Evolutionary conservation across 2,329 filamentous ascomycete species (phyloP).

Genomic region (Grosmannia serpens): DNA sequence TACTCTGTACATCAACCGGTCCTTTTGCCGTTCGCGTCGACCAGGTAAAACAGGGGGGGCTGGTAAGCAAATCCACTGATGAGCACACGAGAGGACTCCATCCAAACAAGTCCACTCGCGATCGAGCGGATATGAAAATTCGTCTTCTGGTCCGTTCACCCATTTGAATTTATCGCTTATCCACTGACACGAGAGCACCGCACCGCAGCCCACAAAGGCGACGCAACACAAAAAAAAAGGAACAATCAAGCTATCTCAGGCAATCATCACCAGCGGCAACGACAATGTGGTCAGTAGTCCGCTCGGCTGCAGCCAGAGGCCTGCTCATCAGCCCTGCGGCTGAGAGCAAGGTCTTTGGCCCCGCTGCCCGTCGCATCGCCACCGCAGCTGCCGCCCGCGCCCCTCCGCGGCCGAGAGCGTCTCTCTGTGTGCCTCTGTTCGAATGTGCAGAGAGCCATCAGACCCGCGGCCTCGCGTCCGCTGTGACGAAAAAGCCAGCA

Average conservation of each 20-base stretch:
- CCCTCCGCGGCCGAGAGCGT: constrained; percentile 6
- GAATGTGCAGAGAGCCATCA: background rate
- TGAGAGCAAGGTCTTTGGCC: background rate
- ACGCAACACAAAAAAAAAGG: background rate
- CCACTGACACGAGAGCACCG: background rate
- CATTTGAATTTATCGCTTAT: background rate
- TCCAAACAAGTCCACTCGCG: constrained; percentile 1
- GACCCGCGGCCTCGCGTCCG: constrained; percentile 4
- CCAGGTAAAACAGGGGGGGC: background rate
- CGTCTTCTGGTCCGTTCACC: background rate
- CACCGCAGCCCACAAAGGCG: background rate
- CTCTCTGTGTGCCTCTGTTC: background rate
- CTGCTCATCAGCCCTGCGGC: background rate
- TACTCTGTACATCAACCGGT: background rate
- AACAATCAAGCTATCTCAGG: background rate
- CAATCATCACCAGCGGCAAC: background rate
- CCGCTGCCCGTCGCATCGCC: background rate
- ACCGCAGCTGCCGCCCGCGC: constrained; percentile 2
- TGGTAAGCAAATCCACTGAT: background rate
- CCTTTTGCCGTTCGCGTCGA: background rate
- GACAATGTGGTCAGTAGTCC: constrained; percentile 10
- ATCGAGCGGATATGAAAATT: constrained; percentile 1
- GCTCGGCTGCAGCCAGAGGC: constrained; percentile 5
- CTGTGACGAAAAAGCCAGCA: constrained; percentile 14
- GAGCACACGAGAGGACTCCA: background rate